Base-by-base conservation (phyloP, 169 alveolate species). In the Plasmodium gaboni region DNA sequence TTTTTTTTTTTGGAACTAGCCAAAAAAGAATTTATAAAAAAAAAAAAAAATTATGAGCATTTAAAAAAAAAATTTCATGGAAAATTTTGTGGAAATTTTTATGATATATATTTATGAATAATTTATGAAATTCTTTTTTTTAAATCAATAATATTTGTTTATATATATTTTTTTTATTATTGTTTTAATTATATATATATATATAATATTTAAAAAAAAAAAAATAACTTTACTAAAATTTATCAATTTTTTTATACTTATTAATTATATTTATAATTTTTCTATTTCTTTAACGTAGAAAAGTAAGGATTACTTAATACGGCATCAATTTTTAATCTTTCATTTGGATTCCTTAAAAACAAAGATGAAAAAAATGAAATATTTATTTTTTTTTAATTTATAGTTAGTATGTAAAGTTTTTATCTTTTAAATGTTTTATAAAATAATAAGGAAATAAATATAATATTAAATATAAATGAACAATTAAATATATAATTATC, bases 301-400 rank as follows among this genome's bases (percentile, higher is more conserved):
- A 83, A 83, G 65, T 83, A 83, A 68, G 91, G 63, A 46, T 69
- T 83, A 53, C 72, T 51, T 53, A 83, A 83, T 42, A 83, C 85
- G 28, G 38, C 91, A 42, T 63, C 91, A 68, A 83, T 83, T 67
- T 68, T 83, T 83, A 83, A 83, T 42, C 91, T 28, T 68, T 83
- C 91, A 57, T 68, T 83, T 68, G 91, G 91, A 68, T 26, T 17
- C 91, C 91, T 83, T 68, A 68, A 68, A 57, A 83, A 32, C 38
- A 74, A 42, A n/a, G 42, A 69, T 2, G 15, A 15, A 69, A 46
- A 69, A 46, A 32, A 69, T 9, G n/a, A 24, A 26, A 17, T 5
- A 60, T 38, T 38, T 38, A 5, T 38, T 38, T 6, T 38, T 38
- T 38, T 38, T 38, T 38, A 5, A 22, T 19, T 15, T 60, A 60